Base-by-base conservation (phyloP, 805 yeast species). In the Candida nanaspora region DNA sequence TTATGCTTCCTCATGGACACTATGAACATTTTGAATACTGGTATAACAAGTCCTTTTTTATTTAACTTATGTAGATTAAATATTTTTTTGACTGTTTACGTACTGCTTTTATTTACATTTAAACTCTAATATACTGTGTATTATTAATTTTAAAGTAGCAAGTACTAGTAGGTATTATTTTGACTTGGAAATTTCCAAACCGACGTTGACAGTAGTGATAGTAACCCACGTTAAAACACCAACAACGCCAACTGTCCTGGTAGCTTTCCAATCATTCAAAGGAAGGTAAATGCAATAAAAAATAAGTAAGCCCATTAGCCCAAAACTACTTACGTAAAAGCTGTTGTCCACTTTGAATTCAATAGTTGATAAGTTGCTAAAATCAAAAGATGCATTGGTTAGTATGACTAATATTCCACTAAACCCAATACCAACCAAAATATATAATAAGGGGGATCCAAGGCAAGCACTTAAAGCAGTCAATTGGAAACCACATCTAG, bases 401-500 rank as follows among this genome's bases (percentile, higher is more conserved):
- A 36, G 14, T 6, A 27, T 36, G 26, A 62, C 52, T 5, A 66
- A 48, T 30, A 63, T 46, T 2, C 76, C 70, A 50, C 72, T 73
- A 13, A 67, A 49, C 0, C 81, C 81, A 18, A 75, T 60, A 2
- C 80, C 81, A 16, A 74, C 52, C 44, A 74, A 54, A 8, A 72
- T 66, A 33, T 71, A 62, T 13, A 75, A 49, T 13, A 75, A 54
- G 0, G 79, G 78, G 1, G 80, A 70, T 1, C 81, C 80, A 42
- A 74, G 61, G 46, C 80, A 74, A 1, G 80, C 68, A 46, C 70
- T 70, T 8, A 75, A 53, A 0, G 79, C 80, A 10, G 67, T 67
- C 8, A 67, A 49, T 7, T 76, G 67, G 11, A 57, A 43, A 1
- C 65, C 67, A 8, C 59, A 39, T 2, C 55, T 55, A 2, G 66